A percentile compares a stretch with the other conserved stretches of the same genome.
phyloP scores from a whole-genome alignment of 176 grass and related monocot genomes.

The Panicum miliaceum region DNA sequence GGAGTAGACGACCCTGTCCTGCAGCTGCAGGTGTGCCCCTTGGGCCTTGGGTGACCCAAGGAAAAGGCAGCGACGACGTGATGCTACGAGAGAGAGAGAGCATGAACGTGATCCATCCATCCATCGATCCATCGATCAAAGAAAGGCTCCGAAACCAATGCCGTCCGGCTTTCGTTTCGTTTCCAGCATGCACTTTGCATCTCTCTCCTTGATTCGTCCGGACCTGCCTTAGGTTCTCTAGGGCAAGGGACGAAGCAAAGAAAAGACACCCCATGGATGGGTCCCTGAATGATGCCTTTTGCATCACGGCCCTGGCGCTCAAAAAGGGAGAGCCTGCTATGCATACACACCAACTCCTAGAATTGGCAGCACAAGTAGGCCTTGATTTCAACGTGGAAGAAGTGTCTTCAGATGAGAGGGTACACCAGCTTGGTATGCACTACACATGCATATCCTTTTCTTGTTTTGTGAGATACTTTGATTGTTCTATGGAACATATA shows the following conservation, averaged over 20 bases:
- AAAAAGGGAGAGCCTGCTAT: constrained; percentile 14
- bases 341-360: background rate
- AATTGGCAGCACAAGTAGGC: background rate
- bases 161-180: background rate
- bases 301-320: background rate
- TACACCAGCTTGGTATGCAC: too few relatives aligned
- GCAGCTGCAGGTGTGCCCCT: background rate
- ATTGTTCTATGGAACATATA: too few relatives aligned
- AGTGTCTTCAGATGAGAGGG: too few relatives aligned
- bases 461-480: too few relatives aligned
- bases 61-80: background rate
- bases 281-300: constrained; percentile 24
- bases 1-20: background rate
- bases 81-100: background rate
- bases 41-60: background rate
- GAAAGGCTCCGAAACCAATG: background rate
- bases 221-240: background rate
- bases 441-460: too few relatives aligned
- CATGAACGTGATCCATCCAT: constrained; percentile 1
- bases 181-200: background rate
- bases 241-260: background rate
- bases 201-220: background rate
- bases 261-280: background rate
- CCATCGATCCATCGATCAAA: background rate
- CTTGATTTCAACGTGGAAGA: background rate